Evolutionary conservation across 345 rosid genomes (phyloP).

Genomic region (Bruguiera parviflora): DNA sequence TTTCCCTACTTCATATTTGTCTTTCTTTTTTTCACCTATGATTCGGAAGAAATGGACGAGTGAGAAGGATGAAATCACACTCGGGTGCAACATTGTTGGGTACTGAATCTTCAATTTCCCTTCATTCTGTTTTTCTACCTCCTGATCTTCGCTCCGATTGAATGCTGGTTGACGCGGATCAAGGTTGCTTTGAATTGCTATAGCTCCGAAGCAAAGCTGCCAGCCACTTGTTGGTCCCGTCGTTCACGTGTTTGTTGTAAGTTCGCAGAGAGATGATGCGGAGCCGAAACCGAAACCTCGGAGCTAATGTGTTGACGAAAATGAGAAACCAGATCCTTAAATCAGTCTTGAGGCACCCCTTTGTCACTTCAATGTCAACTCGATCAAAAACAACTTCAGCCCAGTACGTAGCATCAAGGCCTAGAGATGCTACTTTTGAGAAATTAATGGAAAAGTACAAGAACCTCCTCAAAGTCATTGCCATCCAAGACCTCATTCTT

Average conservation of each 20-base stretch:
- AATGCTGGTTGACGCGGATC: no score
- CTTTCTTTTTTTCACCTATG: no score
- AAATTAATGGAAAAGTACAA: constrained; percentile 88
- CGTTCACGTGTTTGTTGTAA: background rate
- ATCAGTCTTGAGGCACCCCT: constrained; percentile 1
- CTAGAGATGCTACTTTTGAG: constrained; percentile 76
- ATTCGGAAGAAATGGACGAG: no score
- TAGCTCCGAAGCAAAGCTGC: no score
- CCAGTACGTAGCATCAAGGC: constrained; percentile 66
- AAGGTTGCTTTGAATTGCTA: no score
- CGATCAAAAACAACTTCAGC: constrained; percentile 70
- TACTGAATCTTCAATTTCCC: no score
- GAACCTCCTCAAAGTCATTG: constrained; percentile 65
- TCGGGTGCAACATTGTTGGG: no score
- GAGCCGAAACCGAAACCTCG: background rate
- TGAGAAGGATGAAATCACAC: no score
- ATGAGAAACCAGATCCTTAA: constrained; percentile 8
- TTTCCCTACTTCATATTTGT: no score
- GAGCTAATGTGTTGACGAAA: background rate
- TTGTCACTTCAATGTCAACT: background rate
- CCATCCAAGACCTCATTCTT: constrained; percentile 73
- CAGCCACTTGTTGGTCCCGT: background rate
- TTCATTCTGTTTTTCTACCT: no score
- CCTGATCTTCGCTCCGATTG: no score
- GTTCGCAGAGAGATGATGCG: background rate